phyloP scores from a whole-genome alignment of 1,284 basidiomycete genomes.

The Ceratobasidium sp. region DNA sequence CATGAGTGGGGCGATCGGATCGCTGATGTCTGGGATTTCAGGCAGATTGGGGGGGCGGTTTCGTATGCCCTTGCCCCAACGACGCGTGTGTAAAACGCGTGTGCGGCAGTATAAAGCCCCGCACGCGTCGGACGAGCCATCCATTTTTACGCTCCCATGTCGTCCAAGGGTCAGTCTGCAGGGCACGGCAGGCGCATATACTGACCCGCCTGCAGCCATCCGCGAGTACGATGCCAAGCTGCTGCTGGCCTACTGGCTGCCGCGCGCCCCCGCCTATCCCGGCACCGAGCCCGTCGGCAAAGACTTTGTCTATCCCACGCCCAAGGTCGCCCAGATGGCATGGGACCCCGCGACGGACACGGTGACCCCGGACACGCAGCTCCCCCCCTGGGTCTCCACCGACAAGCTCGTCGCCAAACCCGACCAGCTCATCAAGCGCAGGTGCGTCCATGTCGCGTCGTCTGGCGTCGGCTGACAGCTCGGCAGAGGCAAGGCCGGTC shows the following conservation, averaged over 20 bases:
- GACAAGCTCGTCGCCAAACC: constrained; percentile 92
- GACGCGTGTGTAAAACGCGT: constrained; percentile 16
- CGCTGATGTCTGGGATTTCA: neutral
- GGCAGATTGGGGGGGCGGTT: neutral
- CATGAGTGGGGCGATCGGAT: neutral
- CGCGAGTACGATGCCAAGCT: constrained; percentile 96
- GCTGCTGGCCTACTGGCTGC: constrained; percentile 91
- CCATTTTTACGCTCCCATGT: neutral
- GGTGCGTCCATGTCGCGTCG: neutral
- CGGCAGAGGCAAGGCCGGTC: constrained; percentile 92
- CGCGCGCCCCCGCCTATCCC: constrained; percentile 75
- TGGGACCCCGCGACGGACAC: constrained; percentile 86
- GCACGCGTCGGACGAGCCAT: neutral
- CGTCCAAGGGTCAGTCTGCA: constrained; percentile 7
- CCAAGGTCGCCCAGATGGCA: constrained; percentile 80
- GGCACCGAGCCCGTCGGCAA: constrained; percentile 61
- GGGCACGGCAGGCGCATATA: neutral
- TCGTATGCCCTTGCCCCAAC: constrained; percentile 22
- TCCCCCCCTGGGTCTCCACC: constrained; percentile 86
- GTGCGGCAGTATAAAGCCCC: neutral
- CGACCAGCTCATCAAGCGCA: constrained; percentile 98
- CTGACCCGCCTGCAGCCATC: constrained; percentile 65
- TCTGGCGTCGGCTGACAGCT: neutral
- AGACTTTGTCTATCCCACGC: constrained; percentile 69
- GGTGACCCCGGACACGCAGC: constrained; percentile 78